Evolutionary conservation across 176 grass and related monocot species (phyloP).

Genomic region (Bonia amplexicaulis): DNA sequence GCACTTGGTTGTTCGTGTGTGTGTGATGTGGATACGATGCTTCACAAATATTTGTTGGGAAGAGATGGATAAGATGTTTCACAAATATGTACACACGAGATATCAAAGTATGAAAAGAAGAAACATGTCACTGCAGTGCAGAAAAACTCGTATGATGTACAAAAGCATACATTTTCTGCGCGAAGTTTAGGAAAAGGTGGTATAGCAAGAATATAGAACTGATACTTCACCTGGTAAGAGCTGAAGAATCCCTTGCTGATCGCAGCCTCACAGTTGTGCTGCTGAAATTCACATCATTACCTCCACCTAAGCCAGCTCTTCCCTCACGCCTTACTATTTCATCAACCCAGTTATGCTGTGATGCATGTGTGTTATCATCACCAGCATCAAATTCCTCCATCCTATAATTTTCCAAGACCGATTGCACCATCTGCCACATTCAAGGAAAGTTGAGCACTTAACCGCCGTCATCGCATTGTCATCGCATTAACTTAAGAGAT

Average conservation of each 20-base stretch:
- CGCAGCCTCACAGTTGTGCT: slow-evolving; percentile 32
- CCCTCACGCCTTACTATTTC: slow-evolving; percentile 87
- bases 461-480: neutral
- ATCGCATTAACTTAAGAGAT: slow-evolving; percentile 7
- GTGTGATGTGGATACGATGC: neutral
- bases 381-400: slow-evolving; percentile 36
- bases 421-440: slow-evolving; percentile 77
- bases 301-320: slow-evolving; percentile 57
- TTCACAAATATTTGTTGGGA: neutral
- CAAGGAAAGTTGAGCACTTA: slow-evolving; percentile 21
- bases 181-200: neutral
- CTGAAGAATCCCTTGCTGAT: slow-evolving; percentile 55
- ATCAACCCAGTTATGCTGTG: slow-evolving; percentile 97
- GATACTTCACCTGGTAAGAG: slow-evolving; percentile 57
- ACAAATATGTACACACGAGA: neutral
- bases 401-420: slow-evolving; percentile 79
- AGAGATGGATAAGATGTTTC: neutral
- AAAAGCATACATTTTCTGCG: neutral
- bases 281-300: slow-evolving; percentile 56
- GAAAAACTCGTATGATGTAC: neutral
- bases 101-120: neutral
- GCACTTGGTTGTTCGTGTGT: neutral
- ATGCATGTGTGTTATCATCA: slow-evolving; percentile 50
- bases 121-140: neutral
- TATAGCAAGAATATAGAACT: slow-evolving; percentile 11